A percentile compares a stretch with the other conserved stretches of the same genome.
Conservation (phyloP, 805 yeast species). For the Saccharomyces eubayanus region DNA sequence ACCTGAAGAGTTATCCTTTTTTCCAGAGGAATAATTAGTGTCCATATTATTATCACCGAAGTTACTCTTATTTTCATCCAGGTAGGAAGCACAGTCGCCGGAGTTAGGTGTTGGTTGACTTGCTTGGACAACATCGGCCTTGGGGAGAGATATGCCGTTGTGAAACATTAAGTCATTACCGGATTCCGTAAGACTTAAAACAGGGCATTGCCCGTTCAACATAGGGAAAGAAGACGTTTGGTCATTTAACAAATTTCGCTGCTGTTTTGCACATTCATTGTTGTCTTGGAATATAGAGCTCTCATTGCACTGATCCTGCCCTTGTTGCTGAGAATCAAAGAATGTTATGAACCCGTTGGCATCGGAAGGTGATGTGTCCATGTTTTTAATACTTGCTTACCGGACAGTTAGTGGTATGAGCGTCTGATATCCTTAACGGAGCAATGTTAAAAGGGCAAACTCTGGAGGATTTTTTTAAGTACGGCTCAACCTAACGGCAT, state of each 20-base stretch:
- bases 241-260: background rate
- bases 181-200: background rate
- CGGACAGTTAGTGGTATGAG: background rate
- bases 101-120: background rate
- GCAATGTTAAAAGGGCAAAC: background rate
- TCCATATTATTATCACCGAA: background rate
- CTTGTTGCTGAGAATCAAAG: background rate
- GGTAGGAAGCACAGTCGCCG: background rate
- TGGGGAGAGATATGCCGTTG: background rate
- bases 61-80: background rate
- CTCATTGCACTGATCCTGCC: background rate
- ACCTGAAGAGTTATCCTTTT: background rate
- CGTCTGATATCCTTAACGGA: background rate
- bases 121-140: background rate
- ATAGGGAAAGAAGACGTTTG: background rate
- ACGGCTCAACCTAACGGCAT: background rate
- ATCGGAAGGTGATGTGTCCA: background rate
- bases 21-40: background rate
- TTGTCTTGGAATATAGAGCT: background rate
- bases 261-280: background rate
- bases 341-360: background rate
- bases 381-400: background rate
- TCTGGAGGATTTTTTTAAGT: background rate
- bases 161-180: background rate
- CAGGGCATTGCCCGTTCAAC: background rate